Evolutionary conservation across 1,139 yeast species (phyloP).

Genomic region (Sugiyamaella paludigena): DNA sequence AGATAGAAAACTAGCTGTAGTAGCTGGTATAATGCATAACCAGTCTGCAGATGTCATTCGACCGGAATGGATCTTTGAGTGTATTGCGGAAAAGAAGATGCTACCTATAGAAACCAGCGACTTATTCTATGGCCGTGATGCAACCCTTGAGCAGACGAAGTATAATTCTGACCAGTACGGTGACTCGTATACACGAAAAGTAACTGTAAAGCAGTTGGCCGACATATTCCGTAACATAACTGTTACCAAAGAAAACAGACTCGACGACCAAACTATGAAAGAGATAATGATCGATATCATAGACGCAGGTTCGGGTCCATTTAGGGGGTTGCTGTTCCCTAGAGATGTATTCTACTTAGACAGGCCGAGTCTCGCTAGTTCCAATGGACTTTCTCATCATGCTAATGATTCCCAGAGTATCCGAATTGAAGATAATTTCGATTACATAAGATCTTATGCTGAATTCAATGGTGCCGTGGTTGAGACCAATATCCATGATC

Average conservation of each 20-base stretch:
- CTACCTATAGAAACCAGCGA: constrained; percentile 56
- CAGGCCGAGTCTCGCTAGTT: constrained; percentile 12
- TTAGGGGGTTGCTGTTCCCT: constrained; percentile 16
- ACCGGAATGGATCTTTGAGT: constrained; percentile 73
- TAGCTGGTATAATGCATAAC: constrained; percentile 43
- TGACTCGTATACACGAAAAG: constrained; percentile 29
- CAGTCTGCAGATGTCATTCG: constrained; percentile 56
- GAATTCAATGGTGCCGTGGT: constrained; percentile 18
- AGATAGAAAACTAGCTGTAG: constrained; percentile 49
- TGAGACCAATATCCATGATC: constrained; percentile 10
- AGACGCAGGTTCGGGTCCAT: constrained; percentile 10
- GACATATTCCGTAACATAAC: not conserved
- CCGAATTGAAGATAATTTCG: constrained; percentile 12
- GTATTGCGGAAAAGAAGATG: constrained; percentile 46
- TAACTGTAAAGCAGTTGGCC: constrained; percentile 1
- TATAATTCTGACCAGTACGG: constrained; percentile 33
- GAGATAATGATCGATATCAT: constrained; percentile 12
- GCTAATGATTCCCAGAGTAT: not conserved
- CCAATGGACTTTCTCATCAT: constrained; percentile 2
- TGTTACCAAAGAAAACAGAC: not conserved
- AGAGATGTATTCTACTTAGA: constrained; percentile 15
- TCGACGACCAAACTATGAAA: not conserved
- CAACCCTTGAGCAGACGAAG: constrained; percentile 19
- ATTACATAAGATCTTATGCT: constrained; percentile 6
- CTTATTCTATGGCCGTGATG: constrained; percentile 18